phyloP scores from a whole-genome alignment of 306 rosid species.

The Macrotyloma uniflorum region DNA sequence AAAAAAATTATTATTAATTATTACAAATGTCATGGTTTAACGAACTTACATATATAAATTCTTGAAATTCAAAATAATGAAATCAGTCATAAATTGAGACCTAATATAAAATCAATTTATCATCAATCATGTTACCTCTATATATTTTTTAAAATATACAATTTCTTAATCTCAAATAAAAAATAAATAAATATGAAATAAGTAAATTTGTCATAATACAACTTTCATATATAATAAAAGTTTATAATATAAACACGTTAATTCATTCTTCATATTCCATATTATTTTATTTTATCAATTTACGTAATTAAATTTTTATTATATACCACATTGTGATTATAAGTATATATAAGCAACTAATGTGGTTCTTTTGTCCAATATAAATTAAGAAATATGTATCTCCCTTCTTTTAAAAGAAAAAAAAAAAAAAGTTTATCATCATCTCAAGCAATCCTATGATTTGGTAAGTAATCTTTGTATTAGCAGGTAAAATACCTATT shows the following conservation, averaged over 20 bases:
- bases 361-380: neutral
- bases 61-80: too few species aligned
- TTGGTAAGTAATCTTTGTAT: conserved; percentile 40
- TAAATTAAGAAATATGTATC: neutral
- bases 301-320: neutral
- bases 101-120: too few species aligned
- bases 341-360: neutral
- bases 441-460: neutral
- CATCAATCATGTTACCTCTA: too few species aligned
- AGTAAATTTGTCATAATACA: too few species aligned
- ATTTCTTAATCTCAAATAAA: too few species aligned
- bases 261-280: neutral
- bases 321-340: neutral
- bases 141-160: too few species aligned
- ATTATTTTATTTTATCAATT: neutral
- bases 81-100: too few species aligned
- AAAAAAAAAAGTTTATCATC: neutral
- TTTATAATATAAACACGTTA: neutral
- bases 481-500: conserved; percentile 29
- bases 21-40: too few species aligned
- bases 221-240: too few species aligned
- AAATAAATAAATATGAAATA: too few species aligned
- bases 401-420: neutral
- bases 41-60: too few species aligned
- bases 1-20: too few species aligned